Evolutionary conservation across 1,284 basidiomycete genomes (phyloP), one percentile per base, ranked within the genome.

Genomic region (Fomitopsis betulina): DNA sequence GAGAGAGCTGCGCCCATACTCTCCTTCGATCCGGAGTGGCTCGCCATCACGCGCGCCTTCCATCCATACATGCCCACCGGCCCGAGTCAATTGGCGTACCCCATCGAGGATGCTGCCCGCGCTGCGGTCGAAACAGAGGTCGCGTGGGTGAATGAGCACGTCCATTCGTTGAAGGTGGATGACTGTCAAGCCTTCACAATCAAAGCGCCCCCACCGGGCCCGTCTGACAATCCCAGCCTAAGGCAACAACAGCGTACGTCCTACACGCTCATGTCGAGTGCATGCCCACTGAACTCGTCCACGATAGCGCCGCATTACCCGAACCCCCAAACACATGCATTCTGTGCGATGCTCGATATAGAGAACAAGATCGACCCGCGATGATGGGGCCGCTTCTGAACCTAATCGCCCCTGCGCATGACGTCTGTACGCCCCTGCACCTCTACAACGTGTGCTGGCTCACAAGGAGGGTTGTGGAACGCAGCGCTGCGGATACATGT

Each of bases 241-340:
- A 62, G 65, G 53, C 70, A 72, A 54, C 84, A 84, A 71, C 85
- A 42, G 13, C 39, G 39, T 42, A 19, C 35, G 35, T 37, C 9
- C 12, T 37, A 15, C 35, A 12, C 8, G 13, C 13, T 12, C 3
- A 12, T 15, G 0, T 37, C 35, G 35, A 15, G 35, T 37, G 35
- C 35, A 37, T 15, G 35, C 13, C 8, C 13, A 15, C 35, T 37
- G 1, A 37, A 9, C 35, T 10, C 8, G 3, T 3, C 8, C 4
- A 43, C n/a, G 40, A 10, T 61, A 92, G 91, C 86, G 5, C 81
- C 83, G 6, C 87, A 85, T 77, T 96, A 93, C 72, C 86, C 87
- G 5, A 98, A 97, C 68, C 91, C 93, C 9, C 96, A 98, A 69
- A 99, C 96, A 0, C 85, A 86, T 57, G 88, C 93, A 1, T 90